Percentiles rank a stretch among this genome's conserved stretches.
phyloP scores from a whole-genome alignment of 1,284 basidiomycete genomes.

The Takashimella tepidaria region DNA sequence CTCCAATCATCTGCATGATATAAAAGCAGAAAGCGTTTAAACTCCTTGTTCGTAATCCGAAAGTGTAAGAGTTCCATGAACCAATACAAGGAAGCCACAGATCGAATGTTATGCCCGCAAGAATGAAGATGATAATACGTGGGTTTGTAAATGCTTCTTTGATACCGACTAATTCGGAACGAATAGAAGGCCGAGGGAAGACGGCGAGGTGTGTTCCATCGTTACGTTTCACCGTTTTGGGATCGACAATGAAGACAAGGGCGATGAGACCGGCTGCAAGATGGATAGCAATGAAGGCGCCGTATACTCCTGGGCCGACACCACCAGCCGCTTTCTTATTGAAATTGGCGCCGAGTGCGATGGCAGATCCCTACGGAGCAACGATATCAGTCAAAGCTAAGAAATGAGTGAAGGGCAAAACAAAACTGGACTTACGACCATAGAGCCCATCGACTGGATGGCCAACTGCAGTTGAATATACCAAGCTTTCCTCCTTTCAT shows the following conservation, averaged over 20 bases:
- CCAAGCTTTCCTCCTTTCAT: neutral
- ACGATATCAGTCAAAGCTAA: too few species aligned
- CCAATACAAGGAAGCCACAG: neutral
- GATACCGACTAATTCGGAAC: conserved; percentile 2
- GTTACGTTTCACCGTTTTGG: conserved; percentile 3
- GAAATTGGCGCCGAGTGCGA: conserved; percentile 2
- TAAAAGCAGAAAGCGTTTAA: conserved; percentile 5
- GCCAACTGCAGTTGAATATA: neutral
- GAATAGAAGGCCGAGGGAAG: neutral
- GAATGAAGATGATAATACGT: conserved; percentile 3
- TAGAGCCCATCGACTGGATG: neutral
- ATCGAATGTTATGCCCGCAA: conserved; percentile 5
- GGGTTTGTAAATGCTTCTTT: conserved; percentile 4
- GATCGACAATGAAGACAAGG: conserved; percentile 7
- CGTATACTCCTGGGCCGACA: conserved; percentile 5
- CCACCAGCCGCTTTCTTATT: conserved; percentile 1
- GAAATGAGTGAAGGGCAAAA: too few species aligned
- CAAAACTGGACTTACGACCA: neutral
- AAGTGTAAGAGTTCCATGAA: conserved; percentile 3
- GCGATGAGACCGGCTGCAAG: conserved; percentile 6
- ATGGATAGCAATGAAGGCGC: conserved; percentile 8
- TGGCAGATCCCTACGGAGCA: neutral
- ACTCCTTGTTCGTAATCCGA: neutral
- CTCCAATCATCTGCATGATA: neutral
- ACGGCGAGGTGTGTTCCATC: conserved; percentile 6